Base-by-base conservation (phyloP, 306 rosid species). In the Boehmeria nivea region DNA sequence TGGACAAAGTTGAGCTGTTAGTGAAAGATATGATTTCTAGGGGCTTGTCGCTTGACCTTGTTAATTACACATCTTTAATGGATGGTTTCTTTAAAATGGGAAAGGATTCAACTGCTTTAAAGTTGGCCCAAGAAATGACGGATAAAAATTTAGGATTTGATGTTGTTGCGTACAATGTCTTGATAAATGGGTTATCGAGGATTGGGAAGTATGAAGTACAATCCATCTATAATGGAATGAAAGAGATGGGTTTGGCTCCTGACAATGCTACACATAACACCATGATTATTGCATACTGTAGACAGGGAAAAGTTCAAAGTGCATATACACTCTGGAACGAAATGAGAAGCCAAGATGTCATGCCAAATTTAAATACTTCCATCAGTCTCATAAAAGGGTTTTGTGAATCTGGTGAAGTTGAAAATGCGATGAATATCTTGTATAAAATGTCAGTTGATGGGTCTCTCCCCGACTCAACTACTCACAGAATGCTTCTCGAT, bases 151-250 rank as follows among this genome's bases (percentile, higher is more conserved):
- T 64, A 8, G 74, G 49, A 72, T 72, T 87, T 63, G 96, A 91
- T 77, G 72, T 83, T 60, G 78, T 84, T 64, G 88, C 99, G 49
- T 91, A 76, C 71, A 91, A 91, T 81, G 95, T 78, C 62, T 72
- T 78, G 65, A 71, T 80, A 53, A 91, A 81, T 34, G 89, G 99
- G 54, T 72, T 87, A 63, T 61, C 88, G 73, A 77, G 78, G 72
- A 77, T 65, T 40, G 89, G 89, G 66, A 91, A 84, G 59, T 76
- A 72, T 65, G 89, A 87, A 63, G 78, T 80, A 25, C 71, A 60
- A 23, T 81, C 83, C 53, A 80, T 84, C 44, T 87, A 76, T 64
- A 60, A 76, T 52, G 74, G 83, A 67, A 84, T 85, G 77, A 64
- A 54, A 45, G 85, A 91, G 59, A 50, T 66, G 52, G 96, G 96